A percentile compares a stretch with the other conserved stretches of the same genome.
Conservation (phyloP, 176 grass and related monocot genomes). For the Calamus simplicifolius region DNA sequence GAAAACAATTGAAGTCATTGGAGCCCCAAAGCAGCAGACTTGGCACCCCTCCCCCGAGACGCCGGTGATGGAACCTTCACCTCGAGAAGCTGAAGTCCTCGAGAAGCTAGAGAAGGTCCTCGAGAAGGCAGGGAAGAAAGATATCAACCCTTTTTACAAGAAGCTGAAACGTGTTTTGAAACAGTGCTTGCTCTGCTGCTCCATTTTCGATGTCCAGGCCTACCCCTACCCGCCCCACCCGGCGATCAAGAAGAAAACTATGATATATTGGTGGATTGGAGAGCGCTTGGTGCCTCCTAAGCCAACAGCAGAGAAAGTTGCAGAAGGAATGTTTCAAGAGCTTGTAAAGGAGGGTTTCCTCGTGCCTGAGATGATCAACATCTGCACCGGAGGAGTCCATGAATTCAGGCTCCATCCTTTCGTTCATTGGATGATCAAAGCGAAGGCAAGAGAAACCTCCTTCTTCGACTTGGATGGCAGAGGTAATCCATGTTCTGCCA, state of each 20-base stretch:
- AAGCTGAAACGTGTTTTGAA: no score
- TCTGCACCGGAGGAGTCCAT: conserved; percentile 22
- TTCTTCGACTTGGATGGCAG: conserved; percentile 1
- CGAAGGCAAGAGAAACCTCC: background rate
- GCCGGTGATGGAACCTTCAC: no score
- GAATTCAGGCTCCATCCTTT: conserved; percentile 41
- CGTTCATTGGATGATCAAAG: conserved; percentile 53
- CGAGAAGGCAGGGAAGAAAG: no score
- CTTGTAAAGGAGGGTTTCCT: conserved; percentile 17
- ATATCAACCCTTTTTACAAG: no score
- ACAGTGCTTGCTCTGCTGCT: conserved; percentile 33
- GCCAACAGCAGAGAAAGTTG: background rate
- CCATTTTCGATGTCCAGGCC: conserved; percentile 18
- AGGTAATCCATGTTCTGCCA: no score
- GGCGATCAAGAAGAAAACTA: conserved; percentile 31
- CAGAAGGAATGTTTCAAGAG: no score
- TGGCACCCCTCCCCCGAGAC: no score
- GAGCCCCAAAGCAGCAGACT: no score
- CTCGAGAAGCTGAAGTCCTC: no score
- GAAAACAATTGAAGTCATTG: no score
- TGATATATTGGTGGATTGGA: conserved; percentile 39
- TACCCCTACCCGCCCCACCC: background rate
- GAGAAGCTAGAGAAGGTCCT: no score
- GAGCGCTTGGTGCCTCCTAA: background rate
- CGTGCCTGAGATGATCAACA: conserved; percentile 20